Base-by-base conservation (phyloP, 106 monocot species). In the Triglochin maritima region DNA sequence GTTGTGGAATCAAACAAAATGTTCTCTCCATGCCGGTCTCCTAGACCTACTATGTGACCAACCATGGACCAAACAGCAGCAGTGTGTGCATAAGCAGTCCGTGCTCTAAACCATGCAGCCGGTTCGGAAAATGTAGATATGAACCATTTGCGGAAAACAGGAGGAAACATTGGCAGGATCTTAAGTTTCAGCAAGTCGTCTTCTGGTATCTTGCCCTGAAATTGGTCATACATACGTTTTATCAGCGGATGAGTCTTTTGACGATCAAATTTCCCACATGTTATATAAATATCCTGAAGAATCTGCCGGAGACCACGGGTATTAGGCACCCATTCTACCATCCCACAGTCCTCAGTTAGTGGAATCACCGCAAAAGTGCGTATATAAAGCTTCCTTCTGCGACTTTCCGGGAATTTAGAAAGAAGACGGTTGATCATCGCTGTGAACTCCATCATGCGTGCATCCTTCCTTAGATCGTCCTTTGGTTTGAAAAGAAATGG, bases 1-100 rank as follows among this genome's bases (percentile, higher is more conserved):
- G 80, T 88, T 6, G 98, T 84, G 9, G 98, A 91, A 79, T 98
- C 98, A 65, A 98, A 88, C 2, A 98, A 80, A 62, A 98, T 92
- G 66, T 98, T 98, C 82, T 98, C 98, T 5, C 98, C 92, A 81
- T 98, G 98, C 59, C 98, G 72, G 59, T 98, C 98, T n/a, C 98
- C 98, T 9, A 98, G 82, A 57, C 98, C 98, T 5, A 98, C 98
- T 17, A 98, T 98, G 67, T 98, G 98, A 53, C 98, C 98, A 43
- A 92, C 92, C 98, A 98, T 91, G 52, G 98, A 98, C 98, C 98
- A 98, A 53, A 98, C 98, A 44, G 98, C 98, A 14, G 86, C 77
- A 12, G 98, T 98, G 55, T 89, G 98, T 11, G 98, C 98, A 80
- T 98, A 98, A 14, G 91, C 88, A 56, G 86, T 53, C 59, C 98